Evolutionary conservation across 352 stramenopile species (phyloP).

Genomic region (Aphanomyces invadans): DNA sequence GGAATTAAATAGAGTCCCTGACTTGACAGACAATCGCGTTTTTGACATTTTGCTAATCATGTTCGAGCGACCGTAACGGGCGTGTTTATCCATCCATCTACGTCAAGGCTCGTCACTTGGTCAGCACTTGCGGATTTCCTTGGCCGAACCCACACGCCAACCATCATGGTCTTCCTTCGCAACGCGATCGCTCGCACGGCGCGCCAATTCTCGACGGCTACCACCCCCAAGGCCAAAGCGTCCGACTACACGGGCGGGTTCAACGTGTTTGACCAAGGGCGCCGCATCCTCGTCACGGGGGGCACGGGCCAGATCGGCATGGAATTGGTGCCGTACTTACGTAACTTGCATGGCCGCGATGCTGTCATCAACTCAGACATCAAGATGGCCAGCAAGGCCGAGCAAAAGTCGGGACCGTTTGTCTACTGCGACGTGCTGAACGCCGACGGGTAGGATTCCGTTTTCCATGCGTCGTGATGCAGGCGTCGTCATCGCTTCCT

Average conservation of each 20-base stretch:
- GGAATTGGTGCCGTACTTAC: constrained; percentile 76
- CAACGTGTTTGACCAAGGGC: constrained; percentile 41
- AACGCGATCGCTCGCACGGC: not conserved
- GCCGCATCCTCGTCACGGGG: constrained; percentile 69
- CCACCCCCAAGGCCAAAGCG: constrained; percentile 26
- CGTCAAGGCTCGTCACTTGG: not conserved
- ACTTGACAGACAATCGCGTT: no score
- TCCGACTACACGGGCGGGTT: constrained; percentile 46
- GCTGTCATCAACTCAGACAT: constrained; percentile 80
- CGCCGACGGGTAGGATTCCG: constrained; percentile 32
- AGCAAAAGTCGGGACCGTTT: constrained; percentile 48
- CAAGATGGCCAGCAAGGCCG: constrained; percentile 38
- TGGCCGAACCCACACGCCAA: no score
- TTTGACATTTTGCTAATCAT: not conserved
- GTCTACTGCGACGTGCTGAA: constrained; percentile 81
- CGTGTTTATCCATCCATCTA: not conserved
- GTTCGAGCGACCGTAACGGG: not conserved
- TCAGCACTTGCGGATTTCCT: constrained; percentile 14
- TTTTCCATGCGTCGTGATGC: not conserved
- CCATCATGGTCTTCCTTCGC: constrained; percentile 14
- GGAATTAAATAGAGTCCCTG: no score
- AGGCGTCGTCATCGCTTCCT: not conserved
- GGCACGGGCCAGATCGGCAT: constrained; percentile 81
- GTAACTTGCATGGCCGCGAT: constrained; percentile 47
- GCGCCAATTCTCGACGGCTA: constrained; percentile 13